Base-by-base conservation (phyloP, 805 yeast species). In the Saccharomycopsis fodiens region DNA sequence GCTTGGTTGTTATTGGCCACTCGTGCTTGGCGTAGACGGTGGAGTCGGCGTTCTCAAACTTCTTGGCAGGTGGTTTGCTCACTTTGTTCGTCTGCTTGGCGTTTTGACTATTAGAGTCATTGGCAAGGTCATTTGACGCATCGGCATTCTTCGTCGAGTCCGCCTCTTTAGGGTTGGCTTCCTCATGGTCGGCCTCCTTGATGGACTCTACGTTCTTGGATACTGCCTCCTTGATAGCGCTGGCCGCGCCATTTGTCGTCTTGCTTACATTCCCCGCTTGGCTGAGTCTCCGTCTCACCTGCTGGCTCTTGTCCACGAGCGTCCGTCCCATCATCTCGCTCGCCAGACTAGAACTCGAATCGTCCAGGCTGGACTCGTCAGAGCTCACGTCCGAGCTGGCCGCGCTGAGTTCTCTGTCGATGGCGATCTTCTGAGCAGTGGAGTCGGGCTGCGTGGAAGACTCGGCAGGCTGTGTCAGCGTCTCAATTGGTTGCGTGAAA, bases 181-280 rank as follows among this genome's bases (percentile, higher is more conserved):
- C 29, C 2, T 8, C 19, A 39, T 35, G 15, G 16, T 27, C 13
- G 13, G 42, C 6, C n/a, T 16, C 6, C 20, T 39, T 15, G 16
- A n/a, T 32, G 21, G 44, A 19, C 12, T 21, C 42, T 32, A 41
- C 42, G 30, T 29, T 41, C 44, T 35, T 41, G 27, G 40, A 10
- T 22, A 44, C 40, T 27, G 13, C 15, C 2, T 13, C 41, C 37
- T 39, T n/a, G n/a, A n/a, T n/a, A n/a, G n/a, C n/a, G 39, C 2
- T 35, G 13, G 15, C 17, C 12, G 39, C 30, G 13, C 17, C 22
- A 15, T 35, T 35, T 13, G 39, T 13, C 13, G 15, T 30, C 17
- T 2, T 13, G 13, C 29, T 38, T 15, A 38, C 13, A n/a, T 38
- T n/a, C 41, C n/a, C 15, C 32, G n/a, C 29, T 19, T 38, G 20